Evolutionary conservation across 306 rosid genomes (phyloP), one percentile per base, ranked within the genome.

Genomic region (Castanospermum australe): DNA sequence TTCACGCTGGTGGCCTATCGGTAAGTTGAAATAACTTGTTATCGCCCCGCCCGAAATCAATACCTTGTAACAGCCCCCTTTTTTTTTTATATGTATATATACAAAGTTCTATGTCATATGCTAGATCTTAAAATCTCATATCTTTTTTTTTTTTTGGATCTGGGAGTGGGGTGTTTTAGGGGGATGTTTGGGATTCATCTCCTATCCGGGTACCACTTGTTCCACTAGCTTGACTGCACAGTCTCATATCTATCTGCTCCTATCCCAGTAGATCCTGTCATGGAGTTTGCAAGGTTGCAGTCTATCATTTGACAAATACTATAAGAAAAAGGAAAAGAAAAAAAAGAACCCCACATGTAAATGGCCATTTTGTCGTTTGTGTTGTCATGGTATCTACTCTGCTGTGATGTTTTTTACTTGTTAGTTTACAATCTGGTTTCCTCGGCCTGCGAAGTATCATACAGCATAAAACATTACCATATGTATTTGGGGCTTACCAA

Each of bases 401-500:
- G 52, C 7, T 63, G 35, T 1, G 14, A 48, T 35, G 69, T n/a
- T n/a, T n/a, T n/a, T n/a, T n/a, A n/a, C n/a, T 32, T 36, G 56
- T 18, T 67, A 7, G 67, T 17, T 65, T 12, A n/a, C 39, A 50
- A 47, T 44, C 32, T 50, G n/a, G 18, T 22, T 62, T 55, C 76
- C 57, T 36, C 32, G 9, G 76, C 51, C 71, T 57, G n/a, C 22
- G 33, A 50, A 75, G 30, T 67, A n/a, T 73, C 68, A 10, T 9
- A 59, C 73, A 54, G n/a, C 67, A 51, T 5, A 39, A 66, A 73
- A 73, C 77, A 82, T 45, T 24, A 41, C n/a, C 45, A 28, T 76
- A 64, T 69, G 15, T 24, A 17, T n/a, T n/a, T 61, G 81, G 87
- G 55, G 12, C 18, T 84, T 67, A 59, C 64, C 56, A 82, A 61